phyloP scores from a whole-genome alignment of 495 filamentous ascomycete genomes.

The Aspergillus cristatus region DNA sequence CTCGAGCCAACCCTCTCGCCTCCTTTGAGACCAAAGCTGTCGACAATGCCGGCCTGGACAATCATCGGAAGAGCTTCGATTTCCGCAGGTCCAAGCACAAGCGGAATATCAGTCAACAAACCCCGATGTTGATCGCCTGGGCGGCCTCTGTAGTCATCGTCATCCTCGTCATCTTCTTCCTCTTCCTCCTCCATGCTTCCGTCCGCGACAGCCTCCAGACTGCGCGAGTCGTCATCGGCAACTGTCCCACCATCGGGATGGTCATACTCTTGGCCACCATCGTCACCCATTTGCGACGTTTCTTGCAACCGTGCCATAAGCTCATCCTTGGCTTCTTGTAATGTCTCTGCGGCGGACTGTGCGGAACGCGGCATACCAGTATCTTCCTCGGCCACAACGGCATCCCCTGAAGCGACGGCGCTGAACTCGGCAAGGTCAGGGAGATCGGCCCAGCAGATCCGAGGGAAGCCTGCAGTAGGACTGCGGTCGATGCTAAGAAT shows the following conservation, averaged over 20 bases:
- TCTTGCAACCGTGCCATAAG: conserved; percentile 48
- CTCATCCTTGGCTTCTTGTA: conserved; percentile 50
- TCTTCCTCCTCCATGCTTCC: conserved; percentile 48
- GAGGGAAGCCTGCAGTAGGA: conserved; percentile 33
- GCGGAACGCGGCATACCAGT: conserved; percentile 43
- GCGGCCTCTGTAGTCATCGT: conserved; percentile 71
- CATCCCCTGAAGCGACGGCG: conserved; percentile 23
- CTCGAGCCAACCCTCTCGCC: conserved; percentile 51
- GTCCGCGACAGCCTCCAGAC: conserved; percentile 37
- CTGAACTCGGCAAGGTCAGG: conserved; percentile 37
- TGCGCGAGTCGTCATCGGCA: conserved; percentile 40
- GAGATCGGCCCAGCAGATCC: conserved; percentile 39
- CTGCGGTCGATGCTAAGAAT: conserved; percentile 39
- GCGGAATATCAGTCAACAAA: conserved; percentile 83
- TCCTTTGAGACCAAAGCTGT: conserved; percentile 36
- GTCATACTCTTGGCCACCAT: conserved; percentile 38
- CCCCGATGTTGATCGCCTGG: conserved; percentile 80
- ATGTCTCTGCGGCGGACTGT: conserved; percentile 44
- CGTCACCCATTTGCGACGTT: conserved; percentile 33
- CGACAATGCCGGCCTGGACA: conserved; percentile 77
- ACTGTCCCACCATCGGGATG: conserved; percentile 39
- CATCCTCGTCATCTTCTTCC: conserved; percentile 68
- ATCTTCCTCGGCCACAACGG: conserved; percentile 37
- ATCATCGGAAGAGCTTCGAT: conserved; percentile 95
- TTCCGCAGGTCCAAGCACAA: conserved; percentile 84